Evolutionary conservation across 108 stramenopile genomes (phyloP).

Genomic region (Craspedostauros australis): DNA sequence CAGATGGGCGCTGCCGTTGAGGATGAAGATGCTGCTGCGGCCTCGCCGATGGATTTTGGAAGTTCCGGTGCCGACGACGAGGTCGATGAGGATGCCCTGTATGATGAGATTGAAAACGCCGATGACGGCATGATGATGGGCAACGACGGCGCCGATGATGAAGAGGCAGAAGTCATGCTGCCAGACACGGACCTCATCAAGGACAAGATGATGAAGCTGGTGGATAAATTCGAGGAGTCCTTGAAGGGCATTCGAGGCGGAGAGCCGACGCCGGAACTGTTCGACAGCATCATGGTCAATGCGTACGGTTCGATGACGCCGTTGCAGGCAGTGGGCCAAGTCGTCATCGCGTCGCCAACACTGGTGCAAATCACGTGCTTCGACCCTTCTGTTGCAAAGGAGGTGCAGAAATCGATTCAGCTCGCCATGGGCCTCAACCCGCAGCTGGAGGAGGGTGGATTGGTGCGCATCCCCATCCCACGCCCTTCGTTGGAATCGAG

Average conservation of each 20-base stretch:
- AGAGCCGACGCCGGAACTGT: constrained; percentile 80
- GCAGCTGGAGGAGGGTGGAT: constrained; percentile 70
- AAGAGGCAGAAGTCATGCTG: constrained; percentile 34
- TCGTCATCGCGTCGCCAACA: constrained; percentile 74
- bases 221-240: constrained; percentile 48
- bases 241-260: constrained; percentile 74
- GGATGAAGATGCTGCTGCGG: constrained; percentile 1
- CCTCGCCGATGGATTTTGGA: neutral
- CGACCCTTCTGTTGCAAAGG: constrained; percentile 70
- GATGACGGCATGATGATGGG: neutral
- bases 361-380: constrained; percentile 75
- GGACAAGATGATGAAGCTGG: constrained; percentile 53
- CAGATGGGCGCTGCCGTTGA: constrained; percentile 7
- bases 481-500: constrained; percentile 64
- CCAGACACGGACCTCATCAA: constrained; percentile 53
- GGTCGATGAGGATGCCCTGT: constrained; percentile 16
- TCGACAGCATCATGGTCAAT: constrained; percentile 66
- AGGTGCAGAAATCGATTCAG: constrained; percentile 67
- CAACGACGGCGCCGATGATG: constrained; percentile 15
- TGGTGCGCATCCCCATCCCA: constrained; percentile 72
- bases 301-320: constrained; percentile 70
- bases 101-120: constrained; percentile 30
- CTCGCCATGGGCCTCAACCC: constrained; percentile 73
- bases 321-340: constrained; percentile 72
- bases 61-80: neutral